Evolutionary conservation across 495 filamentous ascomycete genomes (phyloP).

Genomic region (Rusavskia elegans): DNA sequence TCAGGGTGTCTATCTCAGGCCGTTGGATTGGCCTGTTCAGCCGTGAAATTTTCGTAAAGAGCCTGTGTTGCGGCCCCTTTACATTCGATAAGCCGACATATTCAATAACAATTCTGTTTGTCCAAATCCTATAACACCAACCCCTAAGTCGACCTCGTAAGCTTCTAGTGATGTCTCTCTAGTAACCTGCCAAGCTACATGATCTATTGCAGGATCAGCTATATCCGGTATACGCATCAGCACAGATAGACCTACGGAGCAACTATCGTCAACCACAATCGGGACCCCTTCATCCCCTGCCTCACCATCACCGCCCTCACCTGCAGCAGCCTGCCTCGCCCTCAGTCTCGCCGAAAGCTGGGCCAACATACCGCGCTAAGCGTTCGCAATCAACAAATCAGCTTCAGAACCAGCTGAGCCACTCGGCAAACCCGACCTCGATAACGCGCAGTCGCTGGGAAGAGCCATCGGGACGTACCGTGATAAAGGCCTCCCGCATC

Average conservation of each 20-base stretch:
- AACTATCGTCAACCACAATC: constrained; percentile 29
- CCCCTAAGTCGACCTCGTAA: too few species aligned
- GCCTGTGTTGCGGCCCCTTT: too few species aligned
- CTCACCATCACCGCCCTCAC: constrained; percentile 4
- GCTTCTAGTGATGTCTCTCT: too few species aligned
- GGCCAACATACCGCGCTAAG: constrained; percentile 43
- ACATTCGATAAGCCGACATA: too few species aligned
- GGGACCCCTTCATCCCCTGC: constrained; percentile 15
- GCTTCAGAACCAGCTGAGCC: constrained; percentile 1
- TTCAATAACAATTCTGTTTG: too few species aligned
- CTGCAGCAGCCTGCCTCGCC: constrained; percentile 17
- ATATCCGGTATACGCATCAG: neutral
- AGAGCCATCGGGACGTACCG: constrained; percentile 31
- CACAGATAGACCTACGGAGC: constrained; percentile 16
- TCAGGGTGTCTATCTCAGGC: too few species aligned
- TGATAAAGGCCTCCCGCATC: constrained; percentile 44
- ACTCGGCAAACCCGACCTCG: constrained; percentile 6
- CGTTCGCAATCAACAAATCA: constrained; percentile 12
- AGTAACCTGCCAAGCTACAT: too few species aligned
- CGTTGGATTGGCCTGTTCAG: too few species aligned
- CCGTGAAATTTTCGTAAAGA: too few species aligned
- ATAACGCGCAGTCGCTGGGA: constrained; percentile 4
- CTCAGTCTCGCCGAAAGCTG: constrained; percentile 33
- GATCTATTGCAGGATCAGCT: too few species aligned
- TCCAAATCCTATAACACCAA: too few species aligned